These are phyloP conservation scores for Mucor lusitanicus DNA, from an alignment of 371 early-diverging fungal genomes.

Conservation along the genomic window DNA sequence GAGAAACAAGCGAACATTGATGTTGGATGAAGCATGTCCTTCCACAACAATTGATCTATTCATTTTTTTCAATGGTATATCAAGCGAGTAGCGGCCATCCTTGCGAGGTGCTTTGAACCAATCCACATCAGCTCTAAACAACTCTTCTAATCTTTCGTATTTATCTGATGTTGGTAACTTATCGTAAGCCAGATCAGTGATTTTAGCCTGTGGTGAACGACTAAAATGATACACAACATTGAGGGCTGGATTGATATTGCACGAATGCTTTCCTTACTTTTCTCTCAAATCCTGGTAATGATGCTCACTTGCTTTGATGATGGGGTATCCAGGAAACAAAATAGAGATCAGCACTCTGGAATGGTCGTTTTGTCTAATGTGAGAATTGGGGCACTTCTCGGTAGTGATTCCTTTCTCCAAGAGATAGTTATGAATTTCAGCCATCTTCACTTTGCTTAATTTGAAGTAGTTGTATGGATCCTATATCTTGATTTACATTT, in stretches of 20 bases:
- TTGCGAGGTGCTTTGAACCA: slow-evolving; percentile 9
- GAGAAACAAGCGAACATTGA: slow-evolving; percentile 31
- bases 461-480: slow-evolving; percentile 28
- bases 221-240: slow-evolving; percentile 1
- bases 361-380: slow-evolving; percentile 23
- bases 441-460: slow-evolving; percentile 24
- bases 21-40: slow-evolving; percentile 27
- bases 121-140: slow-evolving; percentile 18
- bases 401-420: slow-evolving; percentile 18
- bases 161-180: slow-evolving; percentile 33
- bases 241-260: background rate
- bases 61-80: slow-evolving; percentile 21
- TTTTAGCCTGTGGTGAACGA: slow-evolving; percentile 11
- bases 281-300: slow-evolving; percentile 21
- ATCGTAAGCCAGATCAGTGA: slow-evolving; percentile 35
- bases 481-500: slow-evolving; percentile 7
- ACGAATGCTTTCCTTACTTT: slow-evolving; percentile 11
- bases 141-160: slow-evolving; percentile 36
- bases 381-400: slow-evolving; percentile 19
- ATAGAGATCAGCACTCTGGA: slow-evolving; percentile 28
- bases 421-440: slow-evolving; percentile 23
- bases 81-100: background rate
- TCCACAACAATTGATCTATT: slow-evolving; percentile 14
- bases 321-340: slow-evolving; percentile 36
- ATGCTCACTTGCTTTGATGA: slow-evolving; percentile 30